Conservation (phyloP, 768 basidiomycete species). For the Termitomyces sp. region DNA sequence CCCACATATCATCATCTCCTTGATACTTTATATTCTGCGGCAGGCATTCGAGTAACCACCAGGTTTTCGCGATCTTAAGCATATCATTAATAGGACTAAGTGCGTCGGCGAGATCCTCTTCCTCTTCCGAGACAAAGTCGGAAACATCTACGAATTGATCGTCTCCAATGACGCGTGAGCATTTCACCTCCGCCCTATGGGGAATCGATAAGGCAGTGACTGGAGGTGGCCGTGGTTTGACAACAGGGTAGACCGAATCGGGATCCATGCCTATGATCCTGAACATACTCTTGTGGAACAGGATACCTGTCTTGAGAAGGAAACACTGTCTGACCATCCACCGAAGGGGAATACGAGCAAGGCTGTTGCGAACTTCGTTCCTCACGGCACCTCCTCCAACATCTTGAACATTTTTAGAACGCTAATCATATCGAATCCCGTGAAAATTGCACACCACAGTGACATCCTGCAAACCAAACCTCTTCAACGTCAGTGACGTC, state of each 20-base stretch:
- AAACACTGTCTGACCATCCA: slow-evolving; percentile 75
- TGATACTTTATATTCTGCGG: slow-evolving; percentile 36
- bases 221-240: slow-evolving; percentile 35
- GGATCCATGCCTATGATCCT: slow-evolving; percentile 40
- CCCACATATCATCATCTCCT: slow-evolving; percentile 34
- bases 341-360: slow-evolving; percentile 67
- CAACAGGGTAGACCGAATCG: slow-evolving; percentile 35
- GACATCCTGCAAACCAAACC: slow-evolving; percentile 78
- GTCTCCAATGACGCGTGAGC: slow-evolving; percentile 12
- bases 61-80: slow-evolving; percentile 35
- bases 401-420: slow-evolving; percentile 32
- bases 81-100: slow-evolving; percentile 49
- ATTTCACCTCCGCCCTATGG: slow-evolving; percentile 14
- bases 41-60: slow-evolving; percentile 65
- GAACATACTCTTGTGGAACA: slow-evolving; percentile 47
- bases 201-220: slow-evolving; percentile 22
- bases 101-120: slow-evolving; percentile 57
- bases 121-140: slow-evolving; percentile 43
- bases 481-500: slow-evolving; percentile 58
- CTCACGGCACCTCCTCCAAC: slow-evolving; percentile 68
- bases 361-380: slow-evolving; percentile 50
- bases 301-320: slow-evolving; percentile 47
- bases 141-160: slow-evolving; percentile 19
- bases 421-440: not conserved
- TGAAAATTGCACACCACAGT: slow-evolving; percentile 47